Conservation (phyloP, 83 land plant genomes). For the Larix sibirica region DNA sequence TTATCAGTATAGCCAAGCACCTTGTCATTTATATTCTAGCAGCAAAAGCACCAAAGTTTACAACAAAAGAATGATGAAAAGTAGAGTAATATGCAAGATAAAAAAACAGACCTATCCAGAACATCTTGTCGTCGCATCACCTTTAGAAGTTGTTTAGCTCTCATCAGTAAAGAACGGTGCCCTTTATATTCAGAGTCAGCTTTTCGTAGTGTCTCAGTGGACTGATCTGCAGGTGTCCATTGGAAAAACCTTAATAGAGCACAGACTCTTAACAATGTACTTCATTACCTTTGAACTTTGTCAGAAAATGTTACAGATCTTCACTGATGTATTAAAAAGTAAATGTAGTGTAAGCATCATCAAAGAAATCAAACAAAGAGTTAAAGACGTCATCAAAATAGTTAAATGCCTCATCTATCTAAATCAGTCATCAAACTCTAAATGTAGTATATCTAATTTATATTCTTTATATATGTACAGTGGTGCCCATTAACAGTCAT, state of each 20-base stretch:
- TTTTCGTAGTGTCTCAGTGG: slow-evolving; percentile 54
- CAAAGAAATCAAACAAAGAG: background rate
- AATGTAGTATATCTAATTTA: no score
- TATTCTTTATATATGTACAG: no score
- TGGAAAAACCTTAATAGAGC: background rate
- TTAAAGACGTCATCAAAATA: background rate
- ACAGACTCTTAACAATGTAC: background rate
- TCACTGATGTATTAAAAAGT: background rate
- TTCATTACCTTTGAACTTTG: background rate
- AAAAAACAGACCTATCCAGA: slow-evolving; percentile 48
- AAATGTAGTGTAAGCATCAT: background rate
- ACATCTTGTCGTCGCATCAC: slow-evolving; percentile 75
- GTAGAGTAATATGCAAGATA: background rate
- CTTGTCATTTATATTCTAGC: background rate
- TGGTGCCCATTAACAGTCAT: no score
- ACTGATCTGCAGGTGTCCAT: slow-evolving; percentile 39
- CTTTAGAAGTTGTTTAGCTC: slow-evolving; percentile 52
- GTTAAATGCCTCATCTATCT: background rate
- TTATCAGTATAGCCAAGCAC: background rate
- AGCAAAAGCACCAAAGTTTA: background rate
- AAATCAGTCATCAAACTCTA: background rate
- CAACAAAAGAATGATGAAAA: background rate
- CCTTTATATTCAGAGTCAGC: slow-evolving; percentile 76
- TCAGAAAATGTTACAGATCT: background rate
- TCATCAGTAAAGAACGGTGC: slow-evolving; percentile 57